These are phyloP conservation scores for Fusarium udum DNA, from an alignment of 2,329 filamentous ascomycete species.

Conservation along the genomic window DNA sequence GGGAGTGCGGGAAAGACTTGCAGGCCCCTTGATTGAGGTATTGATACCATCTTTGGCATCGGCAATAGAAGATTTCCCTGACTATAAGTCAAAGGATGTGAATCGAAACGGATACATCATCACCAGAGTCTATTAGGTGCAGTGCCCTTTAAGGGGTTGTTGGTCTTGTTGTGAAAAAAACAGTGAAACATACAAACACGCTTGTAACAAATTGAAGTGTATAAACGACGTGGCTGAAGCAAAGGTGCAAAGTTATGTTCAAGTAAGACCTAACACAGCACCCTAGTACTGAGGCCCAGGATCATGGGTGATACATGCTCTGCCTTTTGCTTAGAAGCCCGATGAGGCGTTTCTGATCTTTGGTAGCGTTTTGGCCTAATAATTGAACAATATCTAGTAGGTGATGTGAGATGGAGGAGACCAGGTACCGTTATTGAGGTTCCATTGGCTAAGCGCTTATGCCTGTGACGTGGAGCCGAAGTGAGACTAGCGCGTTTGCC, in stretches of 20 bases:
- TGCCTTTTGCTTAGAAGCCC: not conserved
- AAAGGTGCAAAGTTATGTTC: not conserved
- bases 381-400: not conserved
- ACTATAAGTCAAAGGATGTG: not conserved
- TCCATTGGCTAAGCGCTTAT: conserved; percentile 14
- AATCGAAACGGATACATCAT: not conserved
- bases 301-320: not conserved
- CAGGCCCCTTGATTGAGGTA: not conserved
- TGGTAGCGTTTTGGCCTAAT: not conserved
- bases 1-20: conserved; percentile 12
- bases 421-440: not conserved
- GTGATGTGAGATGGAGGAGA: conserved; percentile 4
- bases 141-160: not conserved
- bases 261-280: not conserved
- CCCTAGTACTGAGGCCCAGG: not conserved
- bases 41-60: not conserved
- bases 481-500: conserved; percentile 12
- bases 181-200: not conserved
- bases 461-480: conserved; percentile 7
- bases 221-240: not conserved
- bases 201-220: not conserved
- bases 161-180: not conserved
- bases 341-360: conserved; percentile 1
- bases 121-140: not conserved
- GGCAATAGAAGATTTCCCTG: not conserved